Evolutionary conservation across 345 rosid species (phyloP).

Genomic region (Eucalyptus microcorys): DNA sequence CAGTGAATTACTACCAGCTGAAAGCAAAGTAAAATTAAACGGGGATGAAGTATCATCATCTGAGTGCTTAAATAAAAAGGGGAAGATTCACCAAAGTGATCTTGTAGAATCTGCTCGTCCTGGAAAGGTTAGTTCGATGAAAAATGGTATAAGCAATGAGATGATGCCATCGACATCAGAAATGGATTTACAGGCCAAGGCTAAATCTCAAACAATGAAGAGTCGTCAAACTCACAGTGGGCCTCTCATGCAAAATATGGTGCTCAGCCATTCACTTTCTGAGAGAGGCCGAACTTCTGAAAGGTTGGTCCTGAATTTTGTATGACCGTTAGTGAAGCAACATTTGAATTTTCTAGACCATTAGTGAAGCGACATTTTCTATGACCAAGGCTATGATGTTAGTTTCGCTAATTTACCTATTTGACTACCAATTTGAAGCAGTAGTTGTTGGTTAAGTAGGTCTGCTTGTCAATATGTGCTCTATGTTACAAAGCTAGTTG

Average conservation of each 20-base stretch:
- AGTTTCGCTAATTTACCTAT: neutral
- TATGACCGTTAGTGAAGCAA: neutral
- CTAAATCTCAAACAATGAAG: conserved; percentile 25
- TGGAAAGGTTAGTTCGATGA: conserved; percentile 24
- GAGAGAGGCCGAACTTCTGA: conserved; percentile 44
- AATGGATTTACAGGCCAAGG: conserved; percentile 30
- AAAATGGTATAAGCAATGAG: conserved; percentile 35
- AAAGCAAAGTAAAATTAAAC: conserved; percentile 6
- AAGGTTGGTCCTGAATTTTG: conserved; percentile 33
- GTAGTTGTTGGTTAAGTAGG: neutral
- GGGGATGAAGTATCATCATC: conserved; percentile 13
- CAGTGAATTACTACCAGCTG: conserved; percentile 19
- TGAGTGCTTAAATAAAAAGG: conserved; percentile 34
- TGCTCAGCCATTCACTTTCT: conserved; percentile 39
- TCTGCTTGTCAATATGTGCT: neutral
- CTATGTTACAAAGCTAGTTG: neutral
- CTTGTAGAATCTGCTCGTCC: conserved; percentile 14
- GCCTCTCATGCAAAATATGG: conserved; percentile 56
- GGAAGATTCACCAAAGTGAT: conserved; percentile 35
- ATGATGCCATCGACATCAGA: conserved; percentile 37
- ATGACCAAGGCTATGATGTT: neutral
- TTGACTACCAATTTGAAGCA: neutral
- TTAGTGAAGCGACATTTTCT: neutral
- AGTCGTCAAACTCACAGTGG: conserved; percentile 84
- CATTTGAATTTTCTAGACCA: neutral